Percentiles rank a stretch among this genome's conserved stretches.
These are phyloP conservation scores for Sapria himalayana DNA, from an alignment of 345 rosid species.

Conservation along the genomic window DNA sequence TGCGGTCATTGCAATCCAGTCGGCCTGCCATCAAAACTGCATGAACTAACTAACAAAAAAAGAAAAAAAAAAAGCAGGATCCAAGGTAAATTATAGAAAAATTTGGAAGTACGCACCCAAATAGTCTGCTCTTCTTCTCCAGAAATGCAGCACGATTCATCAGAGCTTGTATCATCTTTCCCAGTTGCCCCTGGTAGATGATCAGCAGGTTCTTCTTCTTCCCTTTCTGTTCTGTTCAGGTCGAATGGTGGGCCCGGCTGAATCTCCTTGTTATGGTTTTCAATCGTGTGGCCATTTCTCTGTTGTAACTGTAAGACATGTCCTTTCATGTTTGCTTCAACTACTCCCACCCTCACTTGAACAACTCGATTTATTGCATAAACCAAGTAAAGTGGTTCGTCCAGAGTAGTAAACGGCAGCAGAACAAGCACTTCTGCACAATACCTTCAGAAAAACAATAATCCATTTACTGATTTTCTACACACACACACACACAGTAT, in stretches of 20 bases:
- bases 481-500: too few species aligned
- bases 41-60: conserved; percentile 6
- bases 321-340: conserved; percentile 86
- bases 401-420: conserved; percentile 83
- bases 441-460: conserved; percentile 36
- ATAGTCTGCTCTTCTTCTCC: conserved; percentile 50
- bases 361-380: conserved; percentile 78
- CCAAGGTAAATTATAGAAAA: not conserved
- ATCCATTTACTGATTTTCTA: conserved; percentile 7
- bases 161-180: conserved; percentile 13
- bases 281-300: conserved; percentile 22
- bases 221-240: conserved; percentile 4
- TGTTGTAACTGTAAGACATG: conserved; percentile 29
- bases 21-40: conserved; percentile 28
- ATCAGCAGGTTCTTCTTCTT: conserved; percentile 17
- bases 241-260: conserved; percentile 16
- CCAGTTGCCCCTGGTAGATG: conserved; percentile 20
- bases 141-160: conserved; percentile 27
- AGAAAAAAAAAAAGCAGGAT: not conserved
- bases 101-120: conserved; percentile 26
- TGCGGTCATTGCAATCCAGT: conserved; percentile 52
- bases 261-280: conserved; percentile 24
- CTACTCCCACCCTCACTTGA: conserved; percentile 83
- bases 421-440: conserved; percentile 91
- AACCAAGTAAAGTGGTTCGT: conserved; percentile 90